Base-by-base conservation (phyloP, 305 asterid species). In the Fraxinus xanthoxyloides region DNA sequence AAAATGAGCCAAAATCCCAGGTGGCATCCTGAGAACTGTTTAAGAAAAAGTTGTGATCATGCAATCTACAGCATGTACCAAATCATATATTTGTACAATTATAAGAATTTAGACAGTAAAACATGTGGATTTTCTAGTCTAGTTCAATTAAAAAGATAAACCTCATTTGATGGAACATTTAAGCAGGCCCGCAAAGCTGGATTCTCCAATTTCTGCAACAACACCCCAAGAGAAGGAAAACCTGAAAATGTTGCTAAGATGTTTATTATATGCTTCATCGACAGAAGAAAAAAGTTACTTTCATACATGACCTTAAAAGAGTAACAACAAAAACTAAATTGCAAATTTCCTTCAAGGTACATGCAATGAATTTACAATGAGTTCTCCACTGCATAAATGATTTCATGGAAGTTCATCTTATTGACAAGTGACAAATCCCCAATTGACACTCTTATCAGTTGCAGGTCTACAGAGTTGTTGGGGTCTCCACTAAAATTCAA, bases 101-200 rank as follows among this genome's bases (percentile, higher is more conserved):
- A 34, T 24, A 67, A 81, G 7, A 31, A 43, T 63, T 61, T 51
- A 28, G 81, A 31, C 24, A 82, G 9, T 40, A 48, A 19, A 82
- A 13, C 75, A 38, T 5, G 77, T 76, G 56, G 72, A 72, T 75
- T 34, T 82, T 74, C 75, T 51, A 32, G 35, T 70, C 61, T 34
- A 83, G 51, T 46, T 34, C 73, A 72, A 81, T 48, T 74, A 7
- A 54, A 85, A 77, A 80, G 78, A 85, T 65, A 85, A 61, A 96
- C 99, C 98, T 96, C 98, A 78, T 90, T 92, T 15, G 95, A 82
- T 80, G 98, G 89, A 77, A 96, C 99, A 82, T 91, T 89, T 88
- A 94, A 86, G 93, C 92, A 94, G 28, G 97, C 94, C 75, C 98
- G 95, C 82, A 96, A 83, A 84, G 98, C 99, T 89, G 99, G 99